Base-by-base conservation (phyloP, 1,139 yeast genomes). In the Zygosaccharomyces pseudobailii region DNA sequence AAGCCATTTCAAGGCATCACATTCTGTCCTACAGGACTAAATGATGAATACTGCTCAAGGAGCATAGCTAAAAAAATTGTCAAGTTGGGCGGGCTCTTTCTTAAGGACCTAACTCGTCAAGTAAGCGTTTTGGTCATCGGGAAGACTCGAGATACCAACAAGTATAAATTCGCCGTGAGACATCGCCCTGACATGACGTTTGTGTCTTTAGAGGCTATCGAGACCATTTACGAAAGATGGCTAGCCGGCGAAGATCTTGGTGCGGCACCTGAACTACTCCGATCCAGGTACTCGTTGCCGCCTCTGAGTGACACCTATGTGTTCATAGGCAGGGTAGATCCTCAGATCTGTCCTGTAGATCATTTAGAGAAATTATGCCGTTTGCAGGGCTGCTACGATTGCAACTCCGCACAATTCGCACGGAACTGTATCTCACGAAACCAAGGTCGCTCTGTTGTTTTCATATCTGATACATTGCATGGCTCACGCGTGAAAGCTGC, bases 401-500 rank as follows among this genome's bases (percentile, higher is more conserved):
- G 58, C 31, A 53, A 56, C 27, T 47, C 62, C 8, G 48, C 55
- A n/a, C 57, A 56, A 39, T 61, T 60, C 41, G 51, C 56, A 32
- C 57, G 49, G 45, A 59, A 58, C 39, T 48, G 55, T 22, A 48
- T 47, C 28, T 42, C 48, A 31, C 47, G 45, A 13, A 43, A 54
- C 20, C 51, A 55, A 7, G 43, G 46, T 21, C 44, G 43, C 20
- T n/a, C 41, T 53, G 55, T 62, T 4, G 46, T 63, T 3, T 63
- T 65, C 40, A 52, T 65, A 13, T 53, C 66, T 7, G 67, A 62
- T 49, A 49, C 52, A 19, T 33, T 53, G 3, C 40, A 49, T 6
- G 63, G 67, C n/a, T 50, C 55, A 6, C 57, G 68, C 45, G 64
- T 55, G 3, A 52, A 53, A 19, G 66, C 64, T 2, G 68, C 68